Percentiles rank a stretch among this genome's conserved stretches.
Evolutionary conservation across 225 moss, liverwort and hornwort species (phyloP).

Genomic region (Marchantia polymorpha): DNA sequence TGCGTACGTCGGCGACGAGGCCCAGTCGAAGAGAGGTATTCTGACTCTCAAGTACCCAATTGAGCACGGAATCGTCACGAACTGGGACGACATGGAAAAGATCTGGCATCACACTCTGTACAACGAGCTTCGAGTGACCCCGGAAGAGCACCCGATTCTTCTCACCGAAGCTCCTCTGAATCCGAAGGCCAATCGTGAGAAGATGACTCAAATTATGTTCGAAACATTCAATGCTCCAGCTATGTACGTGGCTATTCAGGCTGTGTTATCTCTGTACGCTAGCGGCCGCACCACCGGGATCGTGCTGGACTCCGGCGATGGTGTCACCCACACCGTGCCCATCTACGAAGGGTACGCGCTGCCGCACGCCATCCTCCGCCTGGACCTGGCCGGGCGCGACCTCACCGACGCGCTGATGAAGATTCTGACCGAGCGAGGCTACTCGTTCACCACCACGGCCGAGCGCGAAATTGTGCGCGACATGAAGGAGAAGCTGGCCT

Average conservation of each 20-base stretch:
- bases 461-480: slow-evolving; percentile 96
- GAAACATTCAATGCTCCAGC: slow-evolving; percentile 64
- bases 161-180: slow-evolving; percentile 61
- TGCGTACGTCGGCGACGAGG: slow-evolving; percentile 63
- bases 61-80: slow-evolving; percentile 62
- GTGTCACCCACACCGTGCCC: slow-evolving; percentile 63
- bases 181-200: slow-evolving; percentile 70
- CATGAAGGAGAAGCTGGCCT: slow-evolving; percentile 93
- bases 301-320: slow-evolving; percentile 60
- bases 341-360: slow-evolving; percentile 80
- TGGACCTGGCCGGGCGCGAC: slow-evolving; percentile 96
- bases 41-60: slow-evolving; percentile 62
- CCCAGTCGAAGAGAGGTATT: slow-evolving; percentile 63
- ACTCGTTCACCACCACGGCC: slow-evolving; percentile 94
- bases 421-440: slow-evolving; percentile 95
- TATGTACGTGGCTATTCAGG: slow-evolving; percentile 65
- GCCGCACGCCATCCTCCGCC: slow-evolving; percentile 89
- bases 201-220: slow-evolving; percentile 72
- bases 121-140: slow-evolving; percentile 60
- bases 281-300: slow-evolving; percentile 66
- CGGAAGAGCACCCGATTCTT: slow-evolving; percentile 58
- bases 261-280: slow-evolving; percentile 57
- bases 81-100: slow-evolving; percentile 73
- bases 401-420: slow-evolving; percentile 94
- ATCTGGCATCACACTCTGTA: slow-evolving; percentile 70